A percentile compares a stretch with the other conserved stretches of the same genome.
phyloP scores from a whole-genome alignment of 306 rosid genomes.

The Vicia sativa region DNA sequence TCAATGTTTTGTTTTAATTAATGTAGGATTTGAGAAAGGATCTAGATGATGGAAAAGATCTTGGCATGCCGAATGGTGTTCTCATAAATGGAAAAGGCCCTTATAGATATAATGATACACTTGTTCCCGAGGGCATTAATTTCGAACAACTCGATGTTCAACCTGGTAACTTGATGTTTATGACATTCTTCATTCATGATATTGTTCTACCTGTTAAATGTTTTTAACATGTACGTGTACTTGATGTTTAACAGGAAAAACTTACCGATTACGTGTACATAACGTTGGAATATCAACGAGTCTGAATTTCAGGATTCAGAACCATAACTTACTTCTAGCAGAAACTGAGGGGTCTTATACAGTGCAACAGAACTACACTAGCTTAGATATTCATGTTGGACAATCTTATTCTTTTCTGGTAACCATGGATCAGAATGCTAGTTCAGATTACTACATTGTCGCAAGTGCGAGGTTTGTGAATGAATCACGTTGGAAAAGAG shows the following conservation, averaged over 20 bases:
- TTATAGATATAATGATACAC: slow-evolving; percentile 75
- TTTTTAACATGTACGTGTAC: slow-evolving; percentile 15
- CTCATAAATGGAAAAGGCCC: slow-evolving; percentile 99
- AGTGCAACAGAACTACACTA: slow-evolving; percentile 89
- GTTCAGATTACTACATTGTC: slow-evolving; percentile 89
- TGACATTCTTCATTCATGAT: slow-evolving; percentile 20
- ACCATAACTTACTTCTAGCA: slow-evolving; percentile 87
- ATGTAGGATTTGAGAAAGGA: slow-evolving; percentile 79
- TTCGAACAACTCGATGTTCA: slow-evolving; percentile 71
- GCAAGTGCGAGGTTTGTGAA: slow-evolving; percentile 96
- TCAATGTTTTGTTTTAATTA: slow-evolving; percentile 25
- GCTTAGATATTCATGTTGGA: slow-evolving; percentile 95
- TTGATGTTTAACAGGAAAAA: slow-evolving; percentile 66
- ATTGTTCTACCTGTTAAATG: slow-evolving; percentile 10
- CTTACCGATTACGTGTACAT: slow-evolving; percentile 85
- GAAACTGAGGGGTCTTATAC: slow-evolving; percentile 95
- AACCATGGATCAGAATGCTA: slow-evolving; percentile 89
- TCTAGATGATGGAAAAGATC: slow-evolving; percentile 87
- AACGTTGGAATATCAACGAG: slow-evolving; percentile 93
- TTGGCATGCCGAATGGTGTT: slow-evolving; percentile 95
- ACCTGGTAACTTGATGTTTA: slow-evolving; percentile 56
- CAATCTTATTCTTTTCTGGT: slow-evolving; percentile 92
- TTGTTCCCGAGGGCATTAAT: slow-evolving; percentile 84
- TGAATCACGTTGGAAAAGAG: slow-evolving; percentile 77
- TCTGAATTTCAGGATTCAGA: slow-evolving; percentile 94